Base-by-base conservation (phyloP, 805 yeast species). In the Teunomyces gatunensis region DNA sequence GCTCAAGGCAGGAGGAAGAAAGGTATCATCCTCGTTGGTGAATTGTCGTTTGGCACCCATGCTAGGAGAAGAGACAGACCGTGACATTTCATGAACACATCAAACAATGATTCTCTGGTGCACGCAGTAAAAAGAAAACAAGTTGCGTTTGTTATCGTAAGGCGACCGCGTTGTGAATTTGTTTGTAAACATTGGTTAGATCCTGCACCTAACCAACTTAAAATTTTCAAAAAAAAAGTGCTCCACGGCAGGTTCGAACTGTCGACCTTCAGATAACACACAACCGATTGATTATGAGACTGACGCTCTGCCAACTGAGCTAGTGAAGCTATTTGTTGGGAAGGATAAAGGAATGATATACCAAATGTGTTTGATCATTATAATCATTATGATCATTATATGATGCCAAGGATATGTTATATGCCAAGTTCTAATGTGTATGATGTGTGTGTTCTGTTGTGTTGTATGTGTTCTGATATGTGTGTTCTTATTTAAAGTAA, bases 1-100 rank as follows among this genome's bases (percentile, higher is more conserved):
- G 56, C 85, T 80, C 49, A 81, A 67, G 11, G 79, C 80, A 2
- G 87, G 87, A 1, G 85, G 85, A 39, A 76, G 69, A 55, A 77
- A 77, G 34, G 78, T 75, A 50, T 80, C 84, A 39, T 75, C 80
- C 25, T 75, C 75, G 32, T 39, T 27, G 40, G 37, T 35, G 30
- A 37, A 41, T 21, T 41, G 57, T 40, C 54, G 49, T 29, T 53
- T 51, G 23, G 41, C 47, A 18, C 45, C 40, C 15, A 15, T 37
- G 5, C 29, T 15, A 4, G 40, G 40, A 23, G 40, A 37, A n/a
- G 40, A 20, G 11, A 23, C 5, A 4, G 20, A 23, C 17, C 23
- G 20, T 27, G 40, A 37, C 40, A 37, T 37, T 34, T 34, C 40
- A 12, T 23, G 29, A 11, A 13, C 10, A 13, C 17, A n/a, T 6